Percentiles rank a stretch among this genome's conserved stretches.
Conservation (phyloP, 225 moss, liverwort and hornwort species). For the Rhytidiadelphus loreus region DNA sequence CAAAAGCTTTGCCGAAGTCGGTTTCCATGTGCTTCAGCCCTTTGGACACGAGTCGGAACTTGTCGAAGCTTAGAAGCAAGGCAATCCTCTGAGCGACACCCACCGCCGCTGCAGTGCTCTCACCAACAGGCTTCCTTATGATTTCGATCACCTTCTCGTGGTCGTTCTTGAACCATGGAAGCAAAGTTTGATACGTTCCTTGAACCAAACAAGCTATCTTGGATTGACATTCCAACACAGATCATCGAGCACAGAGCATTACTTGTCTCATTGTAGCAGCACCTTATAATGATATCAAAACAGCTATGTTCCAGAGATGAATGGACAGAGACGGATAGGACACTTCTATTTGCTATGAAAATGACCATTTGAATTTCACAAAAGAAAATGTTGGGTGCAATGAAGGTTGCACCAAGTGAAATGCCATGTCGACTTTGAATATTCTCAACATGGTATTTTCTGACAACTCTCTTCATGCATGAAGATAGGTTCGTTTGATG, state of each 20-base stretch:
- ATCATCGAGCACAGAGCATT: background rate
- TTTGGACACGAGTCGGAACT: slow-evolving; percentile 54
- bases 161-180: slow-evolving; percentile 75
- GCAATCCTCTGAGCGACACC: slow-evolving; percentile 63
- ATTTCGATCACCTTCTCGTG: slow-evolving; percentile 69
- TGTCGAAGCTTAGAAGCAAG: slow-evolving; percentile 50
- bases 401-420: background rate
- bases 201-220: slow-evolving; percentile 81
- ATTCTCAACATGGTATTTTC: background rate
- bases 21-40: slow-evolving; percentile 64
- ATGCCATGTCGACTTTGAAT: background rate
- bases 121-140: slow-evolving; percentile 62
- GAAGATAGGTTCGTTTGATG: background rate
- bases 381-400: background rate
- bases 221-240: background rate
- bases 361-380: background rate
- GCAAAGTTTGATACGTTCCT: slow-evolving; percentile 58
- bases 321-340: background rate
- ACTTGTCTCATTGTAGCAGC: background rate
- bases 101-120: slow-evolving; percentile 51
- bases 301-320: background rate
- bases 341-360: background rate
- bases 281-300: background rate
- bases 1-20: slow-evolving; percentile 57
- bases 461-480: background rate